A percentile compares a stretch with the other conserved stretches of the same genome.
phyloP scores from a whole-genome alignment of 2,329 filamentous ascomycete species.

The Xylaria sp. region DNA sequence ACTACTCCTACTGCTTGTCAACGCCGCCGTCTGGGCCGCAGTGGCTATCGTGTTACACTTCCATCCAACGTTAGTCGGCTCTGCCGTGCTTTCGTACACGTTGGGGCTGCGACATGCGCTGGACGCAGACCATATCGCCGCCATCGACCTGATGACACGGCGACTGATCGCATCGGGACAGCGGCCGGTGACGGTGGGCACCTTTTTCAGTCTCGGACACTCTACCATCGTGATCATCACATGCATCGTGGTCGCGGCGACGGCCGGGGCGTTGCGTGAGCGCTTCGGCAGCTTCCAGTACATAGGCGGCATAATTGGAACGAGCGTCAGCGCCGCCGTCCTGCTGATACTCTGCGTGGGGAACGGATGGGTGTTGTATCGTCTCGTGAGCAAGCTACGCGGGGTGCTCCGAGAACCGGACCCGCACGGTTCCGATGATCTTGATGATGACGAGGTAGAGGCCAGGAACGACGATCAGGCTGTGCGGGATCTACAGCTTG shows the following conservation, averaged over 20 bases:
- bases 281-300: conserved; percentile 83
- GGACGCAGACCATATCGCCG: conserved; percentile 88
- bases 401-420: conserved; percentile 62
- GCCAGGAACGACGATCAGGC: conserved; percentile 26
- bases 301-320: conserved; percentile 89
- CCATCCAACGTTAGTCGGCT: conserved; percentile 73
- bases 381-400: conserved; percentile 75
- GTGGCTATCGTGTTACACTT: conserved; percentile 63
- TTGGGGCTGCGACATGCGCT: conserved; percentile 93
- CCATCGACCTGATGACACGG: conserved; percentile 95
- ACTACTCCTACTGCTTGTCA: conserved; percentile 59
- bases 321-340: conserved; percentile 84
- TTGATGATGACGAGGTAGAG: conserved; percentile 40
- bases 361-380: conserved; percentile 86
- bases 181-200: conserved; percentile 89
- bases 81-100: conserved; percentile 86
- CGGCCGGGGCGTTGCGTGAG: conserved; percentile 81
- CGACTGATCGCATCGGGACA: conserved; percentile 87
- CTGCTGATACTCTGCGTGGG: conserved; percentile 83
- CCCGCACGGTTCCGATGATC: conserved; percentile 47
- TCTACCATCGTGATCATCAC: conserved; percentile 93
- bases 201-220: conserved; percentile 93
- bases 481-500: conserved; percentile 71
- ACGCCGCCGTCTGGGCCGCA: conserved; percentile 65
- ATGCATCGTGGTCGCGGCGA: conserved; percentile 90